Evolutionary conservation across 176 grass and related monocot species (phyloP).

Genomic region (Eragrostis nindensis): DNA sequence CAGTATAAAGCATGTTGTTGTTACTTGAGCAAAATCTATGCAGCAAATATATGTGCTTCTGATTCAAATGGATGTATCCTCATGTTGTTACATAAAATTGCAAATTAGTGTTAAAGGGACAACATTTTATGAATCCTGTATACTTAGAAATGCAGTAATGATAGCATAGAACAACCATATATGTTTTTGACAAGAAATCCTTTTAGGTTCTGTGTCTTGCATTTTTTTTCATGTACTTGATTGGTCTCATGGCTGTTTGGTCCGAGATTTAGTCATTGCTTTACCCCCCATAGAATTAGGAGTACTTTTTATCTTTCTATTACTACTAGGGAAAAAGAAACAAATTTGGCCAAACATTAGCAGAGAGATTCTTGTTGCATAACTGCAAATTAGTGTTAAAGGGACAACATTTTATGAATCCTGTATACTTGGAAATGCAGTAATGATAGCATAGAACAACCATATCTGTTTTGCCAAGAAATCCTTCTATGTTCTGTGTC

Average conservation of each 20-base stretch:
- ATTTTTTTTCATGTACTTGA: background rate
- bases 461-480: constrained; percentile 3
- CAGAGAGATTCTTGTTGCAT: background rate
- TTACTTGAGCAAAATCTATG: background rate
- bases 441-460: background rate
- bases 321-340: background rate
- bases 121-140: background rate
- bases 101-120: background rate
- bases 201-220: background rate
- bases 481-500: background rate
- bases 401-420: background rate
- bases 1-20: background rate
- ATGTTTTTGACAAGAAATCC: constrained; percentile 3
- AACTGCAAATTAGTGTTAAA: background rate
- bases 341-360: background rate
- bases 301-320: background rate
- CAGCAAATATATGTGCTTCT: background rate
- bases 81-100: background rate
- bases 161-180: background rate
- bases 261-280: background rate
- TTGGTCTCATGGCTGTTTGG: background rate
- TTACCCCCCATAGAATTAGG: background rate
- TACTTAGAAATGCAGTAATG: background rate
- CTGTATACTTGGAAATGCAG: background rate
- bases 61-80: background rate